Base-by-base conservation (phyloP, 805 yeast species). In the Zygoascus bituminiphila region DNA sequence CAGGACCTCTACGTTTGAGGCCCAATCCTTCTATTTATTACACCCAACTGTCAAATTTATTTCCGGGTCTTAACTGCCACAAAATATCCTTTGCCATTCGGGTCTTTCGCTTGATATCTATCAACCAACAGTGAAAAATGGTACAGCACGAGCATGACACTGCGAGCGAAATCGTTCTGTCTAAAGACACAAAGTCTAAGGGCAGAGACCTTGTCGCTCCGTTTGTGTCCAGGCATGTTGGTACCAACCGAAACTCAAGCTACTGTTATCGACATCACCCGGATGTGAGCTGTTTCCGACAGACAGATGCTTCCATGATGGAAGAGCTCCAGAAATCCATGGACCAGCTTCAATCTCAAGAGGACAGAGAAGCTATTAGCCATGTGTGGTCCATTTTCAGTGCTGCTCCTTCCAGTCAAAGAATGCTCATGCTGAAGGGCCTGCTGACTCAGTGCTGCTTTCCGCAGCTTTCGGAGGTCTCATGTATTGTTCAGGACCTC, bases 221-320 rank as follows among this genome's bases (percentile, higher is more conserved):
- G 2, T 45, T 48, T 31, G 40, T 48, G 36, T 21, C 45, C 37
- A 29, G 42, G 17, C 48, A 48, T 33, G 15, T 38, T 3, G 21
- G 41, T 36, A 23, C 35, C 15, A 41, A 26, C 26, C 10, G 33
- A 29, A 29, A 29, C 33, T 17, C 15, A 24, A 36, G 43, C 45
- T 91, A 78, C 67, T 91, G 98, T 62, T 91, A 91, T 65, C 72
- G 98, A 46, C 98, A 91, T 65, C 87, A 91, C 61, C 98, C 98
- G 2, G 89, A 87, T 48, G 75, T 86, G 40, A 79, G 81, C 42
- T 79, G 88, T 59, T 25, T 15, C 35, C 82, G 82, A 51, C 74
- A 72, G 49, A 76, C 84, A 0, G 94, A 84, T 62, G 80, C 76
- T 48, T 62, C 63, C 35, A 77, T 78, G 57, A 76, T 85, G 82